These are phyloP conservation scores for Marsdenia floribunda DNA, from an alignment of 257 asterid genomes.

Conservation along the genomic window DNA sequence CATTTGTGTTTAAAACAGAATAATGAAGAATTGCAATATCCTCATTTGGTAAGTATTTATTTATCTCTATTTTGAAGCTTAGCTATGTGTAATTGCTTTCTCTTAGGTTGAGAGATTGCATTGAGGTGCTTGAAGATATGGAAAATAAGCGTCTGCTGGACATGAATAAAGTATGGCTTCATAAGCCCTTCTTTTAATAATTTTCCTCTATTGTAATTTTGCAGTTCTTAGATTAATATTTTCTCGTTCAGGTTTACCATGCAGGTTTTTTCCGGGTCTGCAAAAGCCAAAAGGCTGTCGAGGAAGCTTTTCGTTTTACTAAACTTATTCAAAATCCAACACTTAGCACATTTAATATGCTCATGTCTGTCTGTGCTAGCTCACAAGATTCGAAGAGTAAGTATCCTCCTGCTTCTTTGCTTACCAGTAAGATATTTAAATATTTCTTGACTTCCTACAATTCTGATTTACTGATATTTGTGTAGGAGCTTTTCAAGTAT, in stretches of 20 bases:
- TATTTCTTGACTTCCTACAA: background rate
- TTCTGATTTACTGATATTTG: constrained; percentile 22
- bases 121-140: constrained; percentile 81
- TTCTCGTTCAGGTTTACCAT: constrained; percentile 71
- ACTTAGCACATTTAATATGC: constrained; percentile 93
- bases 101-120: constrained; percentile 73
- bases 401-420: background rate
- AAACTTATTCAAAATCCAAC: constrained; percentile 81
- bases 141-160: constrained; percentile 66
- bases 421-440: background rate
- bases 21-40: background rate
- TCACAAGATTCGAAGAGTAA: constrained; percentile 81
- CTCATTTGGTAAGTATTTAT: background rate
- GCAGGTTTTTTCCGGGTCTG: constrained; percentile 70
- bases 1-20: background rate
- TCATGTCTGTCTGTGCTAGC: constrained; percentile 89
- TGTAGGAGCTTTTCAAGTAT: constrained; percentile 79
- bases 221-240: constrained; percentile 14
- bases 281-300: constrained; percentile 74
- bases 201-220: constrained; percentile 17
- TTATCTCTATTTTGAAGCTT: background rate
- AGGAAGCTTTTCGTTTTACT: constrained; percentile 75
- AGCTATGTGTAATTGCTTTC: background rate
- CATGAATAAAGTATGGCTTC: constrained; percentile 62
- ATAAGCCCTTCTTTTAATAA: constrained; percentile 12